These are phyloP conservation scores for Monosporozyma aerobia DNA, from an alignment of 805 yeast genomes.

Conservation along the genomic window DNA sequence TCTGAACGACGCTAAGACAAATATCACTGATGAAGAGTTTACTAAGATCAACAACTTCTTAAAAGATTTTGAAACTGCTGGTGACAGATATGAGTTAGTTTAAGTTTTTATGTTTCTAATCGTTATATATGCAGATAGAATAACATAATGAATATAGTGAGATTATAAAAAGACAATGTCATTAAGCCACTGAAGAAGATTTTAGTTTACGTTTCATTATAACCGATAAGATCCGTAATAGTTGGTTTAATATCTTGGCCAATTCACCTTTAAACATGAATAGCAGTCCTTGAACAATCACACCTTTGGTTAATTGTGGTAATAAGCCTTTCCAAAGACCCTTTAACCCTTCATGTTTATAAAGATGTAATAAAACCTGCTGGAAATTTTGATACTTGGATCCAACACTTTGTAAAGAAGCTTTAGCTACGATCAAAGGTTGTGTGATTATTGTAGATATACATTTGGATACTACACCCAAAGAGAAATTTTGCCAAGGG, in stretches of 20 bases:
- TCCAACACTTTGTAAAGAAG: conserved; percentile 55
- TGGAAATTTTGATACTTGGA: conserved; percentile 48
- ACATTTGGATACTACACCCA: conserved; percentile 75
- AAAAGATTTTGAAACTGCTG: conserved; percentile 38
- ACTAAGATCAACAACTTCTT: conserved; percentile 41
- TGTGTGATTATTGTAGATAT: conserved; percentile 74
- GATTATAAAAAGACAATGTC: not conserved
- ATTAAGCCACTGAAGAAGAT: not conserved
- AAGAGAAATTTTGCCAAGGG: conserved; percentile 55
- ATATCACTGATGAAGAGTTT: conserved; percentile 50
- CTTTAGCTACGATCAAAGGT: conserved; percentile 79
- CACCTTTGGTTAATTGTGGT: conserved; percentile 75
- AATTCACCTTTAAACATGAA: conserved; percentile 74
- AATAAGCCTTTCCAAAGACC: conserved; percentile 73
- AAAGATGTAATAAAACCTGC: conserved; percentile 51
- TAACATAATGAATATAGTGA: not conserved
- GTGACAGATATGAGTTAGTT: conserved; percentile 40
- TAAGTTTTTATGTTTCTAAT: not conserved
- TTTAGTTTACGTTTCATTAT: conserved; percentile 1
- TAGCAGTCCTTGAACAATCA: conserved; percentile 73
- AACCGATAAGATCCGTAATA: not conserved
- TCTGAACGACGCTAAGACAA: conserved; percentile 31
- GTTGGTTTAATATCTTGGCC: conserved; percentile 20
- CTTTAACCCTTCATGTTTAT: conserved; percentile 50
- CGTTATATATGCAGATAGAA: not conserved